Conservation (phyloP, 257 asterid species). For the Striga asiatica region DNA sequence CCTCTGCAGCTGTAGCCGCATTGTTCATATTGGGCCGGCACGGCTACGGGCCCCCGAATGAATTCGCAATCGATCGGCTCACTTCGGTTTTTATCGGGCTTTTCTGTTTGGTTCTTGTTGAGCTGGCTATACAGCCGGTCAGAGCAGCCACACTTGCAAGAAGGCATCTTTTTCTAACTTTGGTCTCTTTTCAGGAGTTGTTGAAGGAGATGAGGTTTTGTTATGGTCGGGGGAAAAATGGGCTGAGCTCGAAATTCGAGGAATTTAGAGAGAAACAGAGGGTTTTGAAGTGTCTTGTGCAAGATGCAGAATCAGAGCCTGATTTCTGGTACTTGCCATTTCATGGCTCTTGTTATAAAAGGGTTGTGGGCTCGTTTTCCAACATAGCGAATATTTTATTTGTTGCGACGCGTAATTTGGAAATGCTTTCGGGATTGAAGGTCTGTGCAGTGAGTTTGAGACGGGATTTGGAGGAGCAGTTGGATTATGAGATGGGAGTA, state of each 20-base stretch:
- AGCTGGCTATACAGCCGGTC: not conserved
- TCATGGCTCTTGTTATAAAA: slow-evolving; percentile 26
- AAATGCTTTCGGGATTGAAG: slow-evolving; percentile 15
- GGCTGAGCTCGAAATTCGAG: not conserved
- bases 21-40: not conserved
- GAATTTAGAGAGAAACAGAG: slow-evolving; percentile 19
- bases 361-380: slow-evolving; percentile 21
- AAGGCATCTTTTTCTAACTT: not conserved
- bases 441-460: not conserved
- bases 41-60: not conserved
- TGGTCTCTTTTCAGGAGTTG: not conserved
- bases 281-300: slow-evolving; percentile 15
- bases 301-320: slow-evolving; percentile 42
- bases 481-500: slow-evolving; percentile 12
- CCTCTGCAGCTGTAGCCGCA: not conserved
- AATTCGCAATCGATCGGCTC: not conserved
- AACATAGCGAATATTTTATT: slow-evolving; percentile 17
- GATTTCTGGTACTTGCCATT: slow-evolving; percentile 40
- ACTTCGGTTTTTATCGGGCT: not conserved
- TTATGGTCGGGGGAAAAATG: not conserved
- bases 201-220: not conserved
- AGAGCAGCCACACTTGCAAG: not conserved
- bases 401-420: slow-evolving; percentile 18
- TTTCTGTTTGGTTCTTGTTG: not conserved
- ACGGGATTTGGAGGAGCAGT: slow-evolving; percentile 21